Evolutionary conservation across 225 moss, liverwort and hornwort genomes (phyloP).

Genomic region (Climacium dendroides): DNA sequence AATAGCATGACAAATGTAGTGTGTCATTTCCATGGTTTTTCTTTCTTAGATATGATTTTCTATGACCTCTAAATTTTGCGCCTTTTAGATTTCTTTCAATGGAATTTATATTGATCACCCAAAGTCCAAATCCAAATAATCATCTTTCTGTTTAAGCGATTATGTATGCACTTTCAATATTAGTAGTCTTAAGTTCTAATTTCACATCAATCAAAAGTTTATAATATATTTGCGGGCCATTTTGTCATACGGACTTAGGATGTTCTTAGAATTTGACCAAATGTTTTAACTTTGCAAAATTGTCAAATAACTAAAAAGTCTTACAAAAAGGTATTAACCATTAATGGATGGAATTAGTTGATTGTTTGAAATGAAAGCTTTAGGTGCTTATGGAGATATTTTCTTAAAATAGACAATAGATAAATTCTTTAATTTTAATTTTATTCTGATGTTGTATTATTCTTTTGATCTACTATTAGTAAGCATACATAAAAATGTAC

Average conservation of each 20-base stretch:
- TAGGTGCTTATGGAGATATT: no score
- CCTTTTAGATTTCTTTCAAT: neutral
- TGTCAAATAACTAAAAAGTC: neutral
- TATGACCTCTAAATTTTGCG: neutral
- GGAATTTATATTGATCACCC: neutral
- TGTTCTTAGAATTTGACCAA: neutral
- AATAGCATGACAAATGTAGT: neutral
- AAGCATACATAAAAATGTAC: no score
- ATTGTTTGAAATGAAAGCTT: neutral
- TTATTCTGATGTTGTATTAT: no score
- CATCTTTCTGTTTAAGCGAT: neutral
- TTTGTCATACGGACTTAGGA: rapidly evolving
- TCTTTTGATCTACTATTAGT: no score
- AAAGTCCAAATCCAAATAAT: neutral
- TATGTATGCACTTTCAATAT: neutral
- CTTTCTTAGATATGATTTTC: neutral
- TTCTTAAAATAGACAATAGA: no score
- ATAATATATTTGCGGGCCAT: neutral
- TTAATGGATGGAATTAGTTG: neutral
- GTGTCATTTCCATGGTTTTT: neutral
- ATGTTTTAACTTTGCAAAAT: neutral
- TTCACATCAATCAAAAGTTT: neutral
- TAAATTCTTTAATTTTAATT: no score
- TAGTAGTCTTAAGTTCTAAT: neutral
- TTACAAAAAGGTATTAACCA: neutral